Base-by-base conservation (phyloP, 2,329 filamentous ascomycete genomes). In the Seiridium unicorne region DNA sequence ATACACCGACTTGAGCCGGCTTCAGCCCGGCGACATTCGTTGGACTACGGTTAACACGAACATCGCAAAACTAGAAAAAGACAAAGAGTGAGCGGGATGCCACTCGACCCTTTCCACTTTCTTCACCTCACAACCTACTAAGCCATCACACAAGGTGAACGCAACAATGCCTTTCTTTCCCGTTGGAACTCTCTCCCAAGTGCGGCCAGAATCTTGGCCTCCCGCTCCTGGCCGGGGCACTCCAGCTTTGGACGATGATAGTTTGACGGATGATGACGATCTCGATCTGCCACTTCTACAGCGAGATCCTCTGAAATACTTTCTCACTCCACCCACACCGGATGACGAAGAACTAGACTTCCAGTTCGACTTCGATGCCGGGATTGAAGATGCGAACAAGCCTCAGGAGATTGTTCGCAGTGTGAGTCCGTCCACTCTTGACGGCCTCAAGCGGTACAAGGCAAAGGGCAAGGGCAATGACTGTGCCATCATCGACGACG, bases 371-470 rank as follows among this genome's bases (percentile, higher is more conserved):
- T 81, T 84, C 65, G 83, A 86, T 67, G 84, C 84, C 44, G 83
- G 84, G 59, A 86, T 86, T 68, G 82, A 85, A 67, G 78, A 82
- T 64, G 69, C 74, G 58, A 78, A 73, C 61, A 75, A 75, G 3
- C 79, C 80, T 3, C 69, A 73, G 35, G 76, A 79, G 13, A 75
- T 80, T 46, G 74, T 85, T 57, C 79, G 84, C 62, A 85, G 80
- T 64, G 78, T 86, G 61, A 85, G 83, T 67, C 84, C 84, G 2
- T 86, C 83, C 0, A 82, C 76, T 36, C 80, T 86, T 38, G 79
- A 79, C 32, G 81, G 81, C 3, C 78, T 84, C 13, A 75, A 77
- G 59, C 69, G 71, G 31, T 76, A 77, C 61, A 81, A 78, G 67
- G 70, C 78, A 44, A 74, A 79, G 55, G 69, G 76, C 34, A 74